These are phyloP conservation scores for Botryotinia convoluta DNA, from an alignment of 2,329 filamentous ascomycete genomes.

Conservation along the genomic window DNA sequence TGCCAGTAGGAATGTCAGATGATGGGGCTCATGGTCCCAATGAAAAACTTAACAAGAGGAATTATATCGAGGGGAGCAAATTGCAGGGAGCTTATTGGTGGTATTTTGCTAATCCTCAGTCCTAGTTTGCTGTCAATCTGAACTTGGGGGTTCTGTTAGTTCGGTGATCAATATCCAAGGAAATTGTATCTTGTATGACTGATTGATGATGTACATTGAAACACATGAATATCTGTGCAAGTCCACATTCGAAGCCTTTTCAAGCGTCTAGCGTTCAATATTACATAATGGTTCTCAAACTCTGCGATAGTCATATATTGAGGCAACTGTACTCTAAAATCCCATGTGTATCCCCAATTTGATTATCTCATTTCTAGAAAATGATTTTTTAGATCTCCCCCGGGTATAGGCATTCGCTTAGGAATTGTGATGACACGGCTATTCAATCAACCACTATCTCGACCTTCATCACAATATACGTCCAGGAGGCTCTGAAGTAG, in stretches of 20 bases:
- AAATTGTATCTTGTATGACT: background rate
- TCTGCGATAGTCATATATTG: background rate
- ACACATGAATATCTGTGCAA: background rate
- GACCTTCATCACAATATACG: no score
- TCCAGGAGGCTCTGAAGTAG: no score
- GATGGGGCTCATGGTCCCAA: slow-evolving; percentile 13
- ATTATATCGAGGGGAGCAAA: slow-evolving; percentile 14
- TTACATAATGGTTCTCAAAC: background rate
- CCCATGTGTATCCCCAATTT: background rate
- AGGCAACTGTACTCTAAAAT: rapidly evolving
- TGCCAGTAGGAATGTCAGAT: slow-evolving; percentile 12
- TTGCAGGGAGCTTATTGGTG: slow-evolving; percentile 13
- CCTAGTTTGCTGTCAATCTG: background rate
- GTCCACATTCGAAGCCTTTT: background rate
- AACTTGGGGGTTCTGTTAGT: background rate
- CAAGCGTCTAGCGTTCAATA: background rate
- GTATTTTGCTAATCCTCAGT: slow-evolving; percentile 7
- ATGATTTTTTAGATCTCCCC: no score
- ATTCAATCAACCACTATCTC: no score
- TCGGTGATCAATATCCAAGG: background rate
- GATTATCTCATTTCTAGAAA: no score
- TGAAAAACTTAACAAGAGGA: slow-evolving; percentile 11
- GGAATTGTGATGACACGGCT: no score
- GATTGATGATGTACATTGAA: background rate
- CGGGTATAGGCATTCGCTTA: no score